Conservation (phyloP, 495 filamentous ascomycete genomes). For the Trichoderma parareesei region DNA sequence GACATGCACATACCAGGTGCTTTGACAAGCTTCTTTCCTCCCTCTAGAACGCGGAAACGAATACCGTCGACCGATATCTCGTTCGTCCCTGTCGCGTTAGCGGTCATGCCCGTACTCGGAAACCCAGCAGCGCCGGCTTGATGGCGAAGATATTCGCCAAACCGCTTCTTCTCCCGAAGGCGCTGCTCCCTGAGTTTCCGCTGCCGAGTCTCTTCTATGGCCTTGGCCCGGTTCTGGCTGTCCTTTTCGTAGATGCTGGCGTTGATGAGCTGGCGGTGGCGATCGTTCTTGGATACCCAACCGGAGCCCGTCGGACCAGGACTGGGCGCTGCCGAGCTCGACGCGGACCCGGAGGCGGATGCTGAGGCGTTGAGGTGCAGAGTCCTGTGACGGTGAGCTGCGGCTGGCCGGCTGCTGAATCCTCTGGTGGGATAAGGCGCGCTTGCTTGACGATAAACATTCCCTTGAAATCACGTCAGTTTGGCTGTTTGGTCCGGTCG, state of each 20-base stretch:
- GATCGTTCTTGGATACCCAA: constrained; percentile 75
- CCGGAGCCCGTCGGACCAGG: constrained; percentile 21
- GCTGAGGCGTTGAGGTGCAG: constrained; percentile 56
- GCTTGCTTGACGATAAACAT: constrained; percentile 6
- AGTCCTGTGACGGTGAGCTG: constrained; percentile 60
- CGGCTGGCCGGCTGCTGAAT: constrained; percentile 18
- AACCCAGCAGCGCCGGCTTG: constrained; percentile 13
- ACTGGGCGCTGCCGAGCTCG: constrained; percentile 15
- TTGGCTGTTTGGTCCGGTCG: too few species aligned
- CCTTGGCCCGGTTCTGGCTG: constrained; percentile 57
- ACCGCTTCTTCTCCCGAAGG: constrained; percentile 55
- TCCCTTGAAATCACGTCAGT: not conserved
- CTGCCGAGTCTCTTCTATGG: constrained; percentile 63
- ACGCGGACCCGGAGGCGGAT: not conserved
- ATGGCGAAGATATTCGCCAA: constrained; percentile 38
- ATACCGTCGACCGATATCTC: constrained; percentile 70
- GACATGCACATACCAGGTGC: constrained; percentile 47
- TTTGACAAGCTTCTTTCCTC: constrained; percentile 79
- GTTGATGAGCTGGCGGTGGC: constrained; percentile 87
- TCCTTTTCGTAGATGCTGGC: constrained; percentile 72
- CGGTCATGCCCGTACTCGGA: not conserved
- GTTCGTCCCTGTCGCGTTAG: constrained; percentile 33
- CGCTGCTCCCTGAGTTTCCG: constrained; percentile 51
- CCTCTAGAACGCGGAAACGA: constrained; percentile 63
- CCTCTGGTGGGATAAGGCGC: constrained; percentile 17